Evolutionary conservation across 1,284 basidiomycete genomes (phyloP).

Genomic region (Pyrrhoderma noxium): DNA sequence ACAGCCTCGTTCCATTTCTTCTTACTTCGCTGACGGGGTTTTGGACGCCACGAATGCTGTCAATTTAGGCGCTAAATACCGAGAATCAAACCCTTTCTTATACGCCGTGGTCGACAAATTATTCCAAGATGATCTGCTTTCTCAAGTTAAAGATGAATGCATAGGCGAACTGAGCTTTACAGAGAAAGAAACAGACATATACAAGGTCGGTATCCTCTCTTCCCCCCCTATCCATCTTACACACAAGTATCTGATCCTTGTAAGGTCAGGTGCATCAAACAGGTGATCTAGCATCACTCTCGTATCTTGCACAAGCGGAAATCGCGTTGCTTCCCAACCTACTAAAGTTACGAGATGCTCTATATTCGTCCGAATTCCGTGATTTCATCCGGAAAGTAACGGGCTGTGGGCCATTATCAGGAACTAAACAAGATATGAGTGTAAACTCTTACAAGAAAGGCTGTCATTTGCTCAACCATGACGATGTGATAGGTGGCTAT

Average conservation of each 20-base stretch:
- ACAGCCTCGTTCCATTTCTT: background rate
- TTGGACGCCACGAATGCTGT: constrained; percentile 52
- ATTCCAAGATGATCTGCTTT: constrained; percentile 78
- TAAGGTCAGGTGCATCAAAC: constrained; percentile 86
- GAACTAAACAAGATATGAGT: constrained; percentile 92
- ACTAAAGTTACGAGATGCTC: constrained; percentile 80
- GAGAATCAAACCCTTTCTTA: constrained; percentile 67
- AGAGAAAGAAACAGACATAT: constrained; percentile 98
- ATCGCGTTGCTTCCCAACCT: constrained; percentile 74
- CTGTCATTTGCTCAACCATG: constrained; percentile 94
- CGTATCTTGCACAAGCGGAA: constrained; percentile 73
- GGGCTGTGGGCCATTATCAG: constrained; percentile 88
- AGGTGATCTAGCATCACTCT: constrained; percentile 91
- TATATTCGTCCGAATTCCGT: constrained; percentile 86
- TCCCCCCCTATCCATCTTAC: background rate
- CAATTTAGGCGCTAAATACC: constrained; percentile 50
- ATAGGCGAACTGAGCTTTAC: constrained; percentile 84
- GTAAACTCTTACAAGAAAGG: constrained; percentile 88
- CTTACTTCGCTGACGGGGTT: constrained; percentile 46
- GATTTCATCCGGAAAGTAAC: constrained; percentile 83
- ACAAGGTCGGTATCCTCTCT: constrained; percentile 61
- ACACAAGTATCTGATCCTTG: background rate
- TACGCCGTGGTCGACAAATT: constrained; percentile 79
- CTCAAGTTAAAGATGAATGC: constrained; percentile 74
- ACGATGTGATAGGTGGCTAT: constrained; percentile 75